Percentiles rank a stretch among this genome's conserved stretches.
Conservation (phyloP, 768 basidiomycete species). For the Mycena albidolilacea region DNA sequence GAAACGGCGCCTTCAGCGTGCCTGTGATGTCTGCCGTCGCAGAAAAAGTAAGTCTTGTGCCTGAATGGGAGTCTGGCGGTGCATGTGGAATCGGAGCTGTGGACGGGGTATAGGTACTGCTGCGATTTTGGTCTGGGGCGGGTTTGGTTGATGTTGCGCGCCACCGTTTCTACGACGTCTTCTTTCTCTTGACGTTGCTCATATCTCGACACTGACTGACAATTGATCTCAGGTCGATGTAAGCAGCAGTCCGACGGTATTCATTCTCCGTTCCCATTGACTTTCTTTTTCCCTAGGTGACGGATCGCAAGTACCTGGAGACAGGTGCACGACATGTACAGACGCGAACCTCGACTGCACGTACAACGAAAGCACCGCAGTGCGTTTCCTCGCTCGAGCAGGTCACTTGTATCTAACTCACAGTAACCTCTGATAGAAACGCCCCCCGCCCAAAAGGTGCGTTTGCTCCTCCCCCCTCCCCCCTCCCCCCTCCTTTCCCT, state of each 20-base stretch:
- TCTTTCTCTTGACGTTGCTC: too few relatives aligned
- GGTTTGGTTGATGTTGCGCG: too few relatives aligned
- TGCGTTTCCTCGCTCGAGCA: neutral
- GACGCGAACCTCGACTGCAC: constrained; percentile 21
- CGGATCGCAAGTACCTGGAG: constrained; percentile 8
- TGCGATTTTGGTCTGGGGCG: neutral
- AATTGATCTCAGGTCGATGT: neutral
- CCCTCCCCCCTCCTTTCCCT: too few relatives aligned
- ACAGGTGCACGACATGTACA: constrained; percentile 5
- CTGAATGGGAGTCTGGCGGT: neutral
- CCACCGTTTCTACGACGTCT: too few relatives aligned
- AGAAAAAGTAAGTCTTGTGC: constrained; percentile 7
- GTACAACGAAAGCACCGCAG: constrained; percentile 7
- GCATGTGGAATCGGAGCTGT: neutral
- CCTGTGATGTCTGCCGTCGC: neutral
- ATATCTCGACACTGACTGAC: neutral
- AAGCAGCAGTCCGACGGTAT: neutral
- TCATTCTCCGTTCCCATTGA: neutral
- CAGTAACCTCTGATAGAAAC: neutral
- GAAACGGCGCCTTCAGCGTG: constrained; percentile 7
- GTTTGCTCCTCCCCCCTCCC: neutral
- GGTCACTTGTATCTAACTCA: neutral
- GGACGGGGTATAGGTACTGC: too few relatives aligned
- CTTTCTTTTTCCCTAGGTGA: neutral
- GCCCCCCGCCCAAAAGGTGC: constrained; percentile 10